Conservation (phyloP, 2,329 filamentous ascomycete species). For the Fusarium sp. region DNA sequence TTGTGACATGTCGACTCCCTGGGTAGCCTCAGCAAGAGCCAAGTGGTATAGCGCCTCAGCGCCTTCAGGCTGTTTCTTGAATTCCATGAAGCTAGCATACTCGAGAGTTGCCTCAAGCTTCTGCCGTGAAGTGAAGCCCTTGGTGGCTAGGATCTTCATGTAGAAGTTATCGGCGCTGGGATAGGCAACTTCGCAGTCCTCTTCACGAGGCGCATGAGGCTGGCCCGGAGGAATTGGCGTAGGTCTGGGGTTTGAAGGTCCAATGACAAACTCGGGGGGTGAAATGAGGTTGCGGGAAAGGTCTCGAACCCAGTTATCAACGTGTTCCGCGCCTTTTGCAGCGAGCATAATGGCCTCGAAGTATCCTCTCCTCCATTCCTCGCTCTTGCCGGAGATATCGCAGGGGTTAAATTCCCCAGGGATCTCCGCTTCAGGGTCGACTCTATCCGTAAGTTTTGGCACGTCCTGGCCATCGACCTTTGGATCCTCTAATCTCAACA, state of each 20-base stretch:
- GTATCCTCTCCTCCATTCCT: slow-evolving; percentile 88
- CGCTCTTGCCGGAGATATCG: slow-evolving; percentile 79
- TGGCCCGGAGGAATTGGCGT: slow-evolving; percentile 75
- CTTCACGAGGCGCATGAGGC: slow-evolving; percentile 73
- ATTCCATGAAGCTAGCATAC: slow-evolving; percentile 88
- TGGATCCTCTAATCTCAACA: slow-evolving; percentile 76
- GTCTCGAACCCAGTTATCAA: slow-evolving; percentile 83
- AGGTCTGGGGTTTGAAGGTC: slow-evolving; percentile 85
- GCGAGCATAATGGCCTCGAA: slow-evolving; percentile 83
- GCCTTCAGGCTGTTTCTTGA: slow-evolving; percentile 72
- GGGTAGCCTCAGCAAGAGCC: slow-evolving; percentile 79
- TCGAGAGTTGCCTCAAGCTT: slow-evolving; percentile 83
- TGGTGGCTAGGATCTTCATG: slow-evolving; percentile 81
- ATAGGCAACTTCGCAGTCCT: slow-evolving; percentile 78
- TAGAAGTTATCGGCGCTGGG: slow-evolving; percentile 81
- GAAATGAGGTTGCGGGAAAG: slow-evolving; percentile 73
- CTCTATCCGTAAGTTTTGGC: slow-evolving; percentile 64
- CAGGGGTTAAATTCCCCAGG: slow-evolving; percentile 70
- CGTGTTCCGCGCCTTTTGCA: slow-evolving; percentile 80
- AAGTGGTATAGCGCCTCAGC: slow-evolving; percentile 79
- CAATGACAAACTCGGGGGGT: slow-evolving; percentile 78
- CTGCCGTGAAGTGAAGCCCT: slow-evolving; percentile 82
- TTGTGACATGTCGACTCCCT: slow-evolving; percentile 58
- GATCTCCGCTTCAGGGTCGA: slow-evolving; percentile 76
- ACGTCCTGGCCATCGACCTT: slow-evolving; percentile 75